Base-by-base conservation (phyloP, 192 early-diverging fungal species). In the Backusella sp. region DNA sequence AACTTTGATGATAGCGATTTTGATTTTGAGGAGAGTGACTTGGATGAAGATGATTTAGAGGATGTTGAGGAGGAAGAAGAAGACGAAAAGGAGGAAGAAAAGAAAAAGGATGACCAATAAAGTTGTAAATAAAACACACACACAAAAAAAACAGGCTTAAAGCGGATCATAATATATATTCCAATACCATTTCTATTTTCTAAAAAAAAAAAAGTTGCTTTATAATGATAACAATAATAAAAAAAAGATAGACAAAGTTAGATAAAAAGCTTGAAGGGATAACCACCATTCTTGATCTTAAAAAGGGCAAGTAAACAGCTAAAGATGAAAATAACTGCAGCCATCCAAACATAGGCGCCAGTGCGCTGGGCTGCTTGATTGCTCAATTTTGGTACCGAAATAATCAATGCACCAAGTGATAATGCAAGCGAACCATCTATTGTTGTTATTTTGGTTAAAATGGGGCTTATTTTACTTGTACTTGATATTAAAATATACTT, bases 271-370 rank as follows among this genome's bases (percentile, higher is more conserved):
- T 71, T 82, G 82, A 88, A 94, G 1, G 94, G 94, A 83, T 95
- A 95, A 17, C 76, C 79, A 14, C 87, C 88, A 73, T 91, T 90
- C 84, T 95, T 95, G 73, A 87, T 53, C 52, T 83, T 86, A 79
- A 95, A 95, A 30, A 92, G 56, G 42, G 83, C 79, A 76, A 95
- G 76, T 66, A 94, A 77, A 41, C 89, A 37, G 74, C 90, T 86
- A 83, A 87, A 91, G 72, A 90, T 76, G 65, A 93, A 42, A 73
- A 94, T 37, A 84, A 96, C 87, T 80, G 90, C 69, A 7, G 82
- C 78, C 65, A 88, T 76, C 83, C 88, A 82, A 8, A 87, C 65
- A 81, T 89, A 94, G 6, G 88, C 78, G 6, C 85, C 87, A 21
- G 80, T 75, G 11, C 90, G 83, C 74, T 93, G 92, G 52, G 85